phyloP scores from a whole-genome alignment of 352 stramenopile genomes.

The Aphanomyces euteiches region DNA sequence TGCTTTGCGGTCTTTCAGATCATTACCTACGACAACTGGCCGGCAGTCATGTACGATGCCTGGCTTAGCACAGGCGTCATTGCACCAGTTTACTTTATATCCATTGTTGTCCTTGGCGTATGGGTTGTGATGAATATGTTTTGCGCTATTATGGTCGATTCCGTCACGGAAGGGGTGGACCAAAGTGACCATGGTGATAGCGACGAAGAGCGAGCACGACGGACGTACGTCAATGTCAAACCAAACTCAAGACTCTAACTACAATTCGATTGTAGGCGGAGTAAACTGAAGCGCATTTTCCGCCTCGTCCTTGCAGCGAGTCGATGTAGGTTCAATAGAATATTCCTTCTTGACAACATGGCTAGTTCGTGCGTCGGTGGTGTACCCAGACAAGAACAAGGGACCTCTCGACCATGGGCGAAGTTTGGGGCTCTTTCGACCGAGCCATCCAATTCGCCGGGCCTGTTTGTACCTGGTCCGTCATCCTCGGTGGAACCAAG shows the following conservation, averaged over 20 bases:
- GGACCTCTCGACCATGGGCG: slow-evolving; percentile 40
- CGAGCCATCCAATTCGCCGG: slow-evolving; percentile 41
- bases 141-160: slow-evolving; percentile 81
- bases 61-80: slow-evolving; percentile 72
- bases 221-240: too few relatives aligned
- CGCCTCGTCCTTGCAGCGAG: too few relatives aligned
- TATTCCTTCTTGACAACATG: too few relatives aligned
- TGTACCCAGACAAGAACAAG: too few relatives aligned
- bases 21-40: slow-evolving; percentile 94
- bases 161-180: slow-evolving; percentile 44
- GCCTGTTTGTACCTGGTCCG: neutral
- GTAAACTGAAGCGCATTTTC: too few relatives aligned
- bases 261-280: too few relatives aligned
- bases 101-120: slow-evolving; percentile 80
- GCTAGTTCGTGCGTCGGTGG: too few relatives aligned
- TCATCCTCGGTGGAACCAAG: neutral
- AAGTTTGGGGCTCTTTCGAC: slow-evolving; percentile 51
- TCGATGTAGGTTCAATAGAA: too few relatives aligned
- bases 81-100: slow-evolving; percentile 85
- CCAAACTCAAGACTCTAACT: too few relatives aligned
- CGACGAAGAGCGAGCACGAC: slow-evolving; percentile 34
- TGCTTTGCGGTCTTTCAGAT: slow-evolving; percentile 89
- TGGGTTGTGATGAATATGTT: slow-evolving; percentile 94
- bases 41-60: slow-evolving; percentile 91
- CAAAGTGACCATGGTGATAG: slow-evolving; percentile 70